These are phyloP conservation scores for Prunus kanzakura DNA, from an alignment of 306 rosid species.

Conservation along the genomic window DNA sequence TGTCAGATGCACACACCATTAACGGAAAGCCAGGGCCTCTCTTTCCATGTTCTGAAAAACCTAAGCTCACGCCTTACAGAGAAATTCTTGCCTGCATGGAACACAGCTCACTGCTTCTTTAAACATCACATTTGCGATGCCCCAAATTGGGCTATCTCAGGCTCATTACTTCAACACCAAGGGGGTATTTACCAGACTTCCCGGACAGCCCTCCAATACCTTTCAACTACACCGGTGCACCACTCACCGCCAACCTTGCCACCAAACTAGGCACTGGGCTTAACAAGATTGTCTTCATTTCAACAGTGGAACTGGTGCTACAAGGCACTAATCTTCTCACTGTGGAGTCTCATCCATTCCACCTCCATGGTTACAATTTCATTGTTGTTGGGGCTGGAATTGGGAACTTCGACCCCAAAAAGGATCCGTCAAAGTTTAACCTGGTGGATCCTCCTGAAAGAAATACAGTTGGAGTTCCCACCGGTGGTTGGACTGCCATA, in stretches of 20 bases:
- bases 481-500: constrained; percentile 37
- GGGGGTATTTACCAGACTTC: constrained; percentile 30
- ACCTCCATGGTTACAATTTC: too few relatives aligned
- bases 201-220: constrained; percentile 30
- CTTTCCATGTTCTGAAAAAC: constrained; percentile 30
- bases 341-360: too few relatives aligned
- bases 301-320: too few relatives aligned
- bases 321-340: too few relatives aligned
- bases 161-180: constrained; percentile 31
- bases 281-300: too few relatives aligned
- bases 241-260: constrained; percentile 29
- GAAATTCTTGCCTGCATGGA: background rate
- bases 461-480: constrained; percentile 37
- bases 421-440: constrained; percentile 26
- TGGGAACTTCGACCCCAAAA: too few relatives aligned
- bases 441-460: constrained; percentile 30
- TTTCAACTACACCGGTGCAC: constrained; percentile 35
- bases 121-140: constrained; percentile 31
- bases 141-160: constrained; percentile 25
- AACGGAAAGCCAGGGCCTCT: constrained; percentile 37
- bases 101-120: constrained; percentile 29
- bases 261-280: constrained; percentile 20
- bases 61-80: background rate
- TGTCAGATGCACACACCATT: constrained; percentile 3
- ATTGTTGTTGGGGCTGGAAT: too few relatives aligned